Conservation (phyloP, 2,329 filamentous ascomycete species). For the Fonsecaea monophora region DNA sequence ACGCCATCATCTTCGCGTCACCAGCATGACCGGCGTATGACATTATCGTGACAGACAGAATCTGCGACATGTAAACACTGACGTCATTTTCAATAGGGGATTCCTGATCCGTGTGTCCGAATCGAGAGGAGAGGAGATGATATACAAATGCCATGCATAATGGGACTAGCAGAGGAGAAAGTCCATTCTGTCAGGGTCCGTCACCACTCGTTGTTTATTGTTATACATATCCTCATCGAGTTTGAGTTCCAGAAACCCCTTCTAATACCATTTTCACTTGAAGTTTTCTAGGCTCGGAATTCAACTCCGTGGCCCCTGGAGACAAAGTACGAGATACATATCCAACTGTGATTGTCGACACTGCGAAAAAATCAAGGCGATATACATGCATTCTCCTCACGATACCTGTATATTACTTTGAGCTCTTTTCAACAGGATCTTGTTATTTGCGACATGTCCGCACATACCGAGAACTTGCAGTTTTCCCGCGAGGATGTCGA, state of each 20-base stretch:
- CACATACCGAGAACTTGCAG: background rate
- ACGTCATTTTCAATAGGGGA: background rate
- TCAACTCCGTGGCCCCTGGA: background rate
- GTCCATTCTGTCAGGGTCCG: background rate
- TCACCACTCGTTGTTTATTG: background rate
- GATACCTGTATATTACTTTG: background rate
- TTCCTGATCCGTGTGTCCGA: background rate
- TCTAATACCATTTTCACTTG: background rate
- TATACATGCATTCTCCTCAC: background rate
- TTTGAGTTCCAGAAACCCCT: background rate
- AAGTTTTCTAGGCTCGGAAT: background rate
- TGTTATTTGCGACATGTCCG: background rate
- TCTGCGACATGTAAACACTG: background rate
- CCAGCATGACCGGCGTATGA: background rate
- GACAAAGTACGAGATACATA: background rate
- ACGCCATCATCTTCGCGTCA: too few relatives aligned
- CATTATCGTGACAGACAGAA: background rate
- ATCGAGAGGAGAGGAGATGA: background rate
- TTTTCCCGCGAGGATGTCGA: constrained; percentile 1
- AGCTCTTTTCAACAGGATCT: background rate
- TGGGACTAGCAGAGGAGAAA: background rate
- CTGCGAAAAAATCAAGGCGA: too few relatives aligned
- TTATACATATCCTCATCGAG: background rate
- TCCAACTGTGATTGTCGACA: background rate
- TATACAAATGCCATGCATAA: background rate